Evolutionary conservation across 805 yeast genomes (phyloP).

Genomic region (Sugiyamaella chiloensis): DNA sequence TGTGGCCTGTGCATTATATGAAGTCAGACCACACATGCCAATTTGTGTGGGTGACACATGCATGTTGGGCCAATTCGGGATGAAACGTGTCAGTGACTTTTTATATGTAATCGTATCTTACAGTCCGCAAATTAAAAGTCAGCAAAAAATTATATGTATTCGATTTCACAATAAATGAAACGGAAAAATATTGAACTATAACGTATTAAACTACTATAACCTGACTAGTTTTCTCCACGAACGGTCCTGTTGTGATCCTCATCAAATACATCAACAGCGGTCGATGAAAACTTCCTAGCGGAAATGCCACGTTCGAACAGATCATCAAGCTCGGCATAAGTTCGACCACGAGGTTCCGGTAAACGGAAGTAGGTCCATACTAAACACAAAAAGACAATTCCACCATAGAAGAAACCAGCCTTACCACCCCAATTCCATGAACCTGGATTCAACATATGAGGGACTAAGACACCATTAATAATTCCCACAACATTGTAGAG

Average conservation of each 20-base stretch:
- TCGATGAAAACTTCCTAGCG: conserved; percentile 30
- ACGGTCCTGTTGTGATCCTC: conserved; percentile 1
- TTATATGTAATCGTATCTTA: no score
- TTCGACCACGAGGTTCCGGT: conserved; percentile 58
- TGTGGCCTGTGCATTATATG: no score
- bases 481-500: conserved; percentile 25
- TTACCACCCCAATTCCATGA: conserved; percentile 48
- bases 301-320: conserved; percentile 40
- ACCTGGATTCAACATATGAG: conserved; percentile 45
- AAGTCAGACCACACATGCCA: no score
- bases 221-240: background rate
- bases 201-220: background rate
- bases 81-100: no score
- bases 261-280: conserved; percentile 18
- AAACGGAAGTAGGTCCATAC: conserved; percentile 49
- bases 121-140: no score
- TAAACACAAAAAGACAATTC: conserved; percentile 30
- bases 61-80: no score
- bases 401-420: conserved; percentile 48
- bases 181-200: background rate
- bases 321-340: conserved; percentile 57
- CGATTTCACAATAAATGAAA: no score
- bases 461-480: conserved; percentile 27
- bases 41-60: no score
- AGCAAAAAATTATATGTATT: no score